Conservation (phyloP, 805 yeast species). For the Zygosaccharomyces kombuchaensis region DNA sequence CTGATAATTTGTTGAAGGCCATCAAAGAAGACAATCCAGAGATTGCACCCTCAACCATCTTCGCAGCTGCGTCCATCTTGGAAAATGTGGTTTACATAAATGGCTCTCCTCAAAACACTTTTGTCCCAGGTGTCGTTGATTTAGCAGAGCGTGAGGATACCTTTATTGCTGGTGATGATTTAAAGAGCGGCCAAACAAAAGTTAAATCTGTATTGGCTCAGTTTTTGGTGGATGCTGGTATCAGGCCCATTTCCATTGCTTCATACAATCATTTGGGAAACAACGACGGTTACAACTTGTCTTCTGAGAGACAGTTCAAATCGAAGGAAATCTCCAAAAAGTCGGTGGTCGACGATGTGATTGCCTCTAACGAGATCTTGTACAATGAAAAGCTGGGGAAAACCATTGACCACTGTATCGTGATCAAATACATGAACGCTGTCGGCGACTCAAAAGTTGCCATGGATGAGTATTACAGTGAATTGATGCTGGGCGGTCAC, state of each 20-base stretch:
- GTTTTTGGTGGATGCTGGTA: conserved; percentile 95
- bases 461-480: conserved; percentile 97
- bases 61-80: conserved; percentile 88
- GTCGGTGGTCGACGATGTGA: conserved; percentile 90
- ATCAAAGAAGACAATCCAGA: conserved; percentile 78
- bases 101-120: conserved; percentile 97
- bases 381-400: conserved; percentile 77
- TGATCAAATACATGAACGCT: conserved; percentile 88
- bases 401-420: conserved; percentile 88
- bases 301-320: conserved; percentile 88
- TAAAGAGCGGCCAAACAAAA: conserved; percentile 95
- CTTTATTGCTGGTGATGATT: conserved; percentile 95
- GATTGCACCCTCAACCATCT: conserved; percentile 87
- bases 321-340: conserved; percentile 93
- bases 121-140: conserved; percentile 91
- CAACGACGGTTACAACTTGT: conserved; percentile 89
- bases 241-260: conserved; percentile 89
- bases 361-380: conserved; percentile 77
- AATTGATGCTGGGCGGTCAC: conserved; percentile 96
- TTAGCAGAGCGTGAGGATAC: conserved; percentile 72
- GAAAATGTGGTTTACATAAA: conserved; percentile 88
- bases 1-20: conserved; percentile 68
- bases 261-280: conserved; percentile 95
- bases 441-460: conserved; percentile 97
- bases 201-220: conserved; percentile 95